Percentiles rank a stretch among this genome's conserved stretches.
Evolutionary conservation across 805 yeast species (phyloP).

Genomic region (Ogataea salicorniae): DNA sequence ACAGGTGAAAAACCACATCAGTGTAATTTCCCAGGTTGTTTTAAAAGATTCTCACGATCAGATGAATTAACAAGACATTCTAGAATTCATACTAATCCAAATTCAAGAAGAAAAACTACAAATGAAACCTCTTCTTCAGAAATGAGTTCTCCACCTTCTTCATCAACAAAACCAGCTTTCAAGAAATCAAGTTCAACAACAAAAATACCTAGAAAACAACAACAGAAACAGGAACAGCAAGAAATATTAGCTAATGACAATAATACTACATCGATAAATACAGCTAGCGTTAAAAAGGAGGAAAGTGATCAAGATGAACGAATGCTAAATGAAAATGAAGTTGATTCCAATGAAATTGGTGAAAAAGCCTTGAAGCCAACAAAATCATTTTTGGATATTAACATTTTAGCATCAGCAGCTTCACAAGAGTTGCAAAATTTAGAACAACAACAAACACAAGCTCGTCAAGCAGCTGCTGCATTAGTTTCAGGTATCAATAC

Average conservation of each 20-base stretch:
- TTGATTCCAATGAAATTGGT: conserved; percentile 3
- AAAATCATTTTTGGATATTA: conserved; percentile 36
- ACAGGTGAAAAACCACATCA: conserved; percentile 91
- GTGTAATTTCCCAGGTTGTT: conserved; percentile 80
- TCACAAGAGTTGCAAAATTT: conserved; percentile 46
- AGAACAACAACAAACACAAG: conserved; percentile 25
- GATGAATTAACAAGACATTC: conserved; percentile 87
- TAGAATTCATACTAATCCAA: conserved; percentile 67
- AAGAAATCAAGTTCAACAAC: conserved; percentile 18
- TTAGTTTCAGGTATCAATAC: conserved; percentile 13
- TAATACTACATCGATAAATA: background rate
- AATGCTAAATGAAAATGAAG: conserved; percentile 12
- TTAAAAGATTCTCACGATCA: conserved; percentile 70
- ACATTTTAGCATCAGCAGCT: conserved; percentile 50
- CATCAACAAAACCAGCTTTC: conserved; percentile 23
- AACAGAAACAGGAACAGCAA: background rate
- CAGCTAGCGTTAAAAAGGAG: conserved; percentile 2
- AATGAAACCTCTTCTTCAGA: conserved; percentile 11
- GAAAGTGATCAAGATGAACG: conserved; percentile 18
- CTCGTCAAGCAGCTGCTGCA: conserved; percentile 18
- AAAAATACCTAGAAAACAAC: conserved; percentile 9
- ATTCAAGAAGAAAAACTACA: conserved; percentile 26
- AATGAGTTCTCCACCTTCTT: conserved; percentile 24
- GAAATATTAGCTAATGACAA: background rate
- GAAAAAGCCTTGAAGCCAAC: conserved; percentile 9